These are phyloP conservation scores for Phytopythium sindhum DNA, from an alignment of 352 stramenopile genomes.

Conservation along the genomic window DNA sequence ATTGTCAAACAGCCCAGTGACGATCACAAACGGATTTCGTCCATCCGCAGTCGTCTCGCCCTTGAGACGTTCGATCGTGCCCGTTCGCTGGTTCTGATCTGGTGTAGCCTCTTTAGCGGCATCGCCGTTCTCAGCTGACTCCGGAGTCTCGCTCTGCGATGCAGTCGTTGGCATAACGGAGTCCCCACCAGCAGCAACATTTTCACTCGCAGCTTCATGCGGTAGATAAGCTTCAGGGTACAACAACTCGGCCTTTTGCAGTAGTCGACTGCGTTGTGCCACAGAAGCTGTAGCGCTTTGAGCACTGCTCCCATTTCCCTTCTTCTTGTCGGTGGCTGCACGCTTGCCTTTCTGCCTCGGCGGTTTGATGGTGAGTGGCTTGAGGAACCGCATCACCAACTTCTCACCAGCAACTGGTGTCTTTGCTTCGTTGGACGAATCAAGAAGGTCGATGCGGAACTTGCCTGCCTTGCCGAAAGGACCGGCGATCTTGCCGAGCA, in stretches of 20 bases:
- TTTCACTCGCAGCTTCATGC: neutral
- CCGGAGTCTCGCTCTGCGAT: neutral
- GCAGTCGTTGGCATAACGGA: neutral
- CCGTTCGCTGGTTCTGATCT: neutral
- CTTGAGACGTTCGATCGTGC: constrained; percentile 62
- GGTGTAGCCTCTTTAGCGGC: neutral
- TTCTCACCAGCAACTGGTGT: constrained; percentile 32
- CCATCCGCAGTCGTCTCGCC: constrained; percentile 59
- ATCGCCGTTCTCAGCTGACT: neutral
- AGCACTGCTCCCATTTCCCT: neutral
- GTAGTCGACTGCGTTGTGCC: constrained; percentile 15
- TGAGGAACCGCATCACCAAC: constrained; percentile 60
- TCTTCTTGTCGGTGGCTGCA: neutral
- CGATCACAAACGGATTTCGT: constrained; percentile 64
- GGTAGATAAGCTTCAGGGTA: constrained; percentile 42
- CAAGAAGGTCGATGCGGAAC: constrained; percentile 43
- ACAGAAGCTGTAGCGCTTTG: neutral
- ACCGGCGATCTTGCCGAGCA: constrained; percentile 50
- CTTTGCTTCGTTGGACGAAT: neutral
- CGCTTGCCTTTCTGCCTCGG: constrained; percentile 24
- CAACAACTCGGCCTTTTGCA: constrained; percentile 40
- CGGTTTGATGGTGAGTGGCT: constrained; percentile 39
- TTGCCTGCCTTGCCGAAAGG: constrained; percentile 86
- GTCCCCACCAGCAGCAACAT: no score
- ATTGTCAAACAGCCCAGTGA: constrained; percentile 48